Conservation (phyloP, 768 basidiomycete species). For the Amanita thiersii region DNA sequence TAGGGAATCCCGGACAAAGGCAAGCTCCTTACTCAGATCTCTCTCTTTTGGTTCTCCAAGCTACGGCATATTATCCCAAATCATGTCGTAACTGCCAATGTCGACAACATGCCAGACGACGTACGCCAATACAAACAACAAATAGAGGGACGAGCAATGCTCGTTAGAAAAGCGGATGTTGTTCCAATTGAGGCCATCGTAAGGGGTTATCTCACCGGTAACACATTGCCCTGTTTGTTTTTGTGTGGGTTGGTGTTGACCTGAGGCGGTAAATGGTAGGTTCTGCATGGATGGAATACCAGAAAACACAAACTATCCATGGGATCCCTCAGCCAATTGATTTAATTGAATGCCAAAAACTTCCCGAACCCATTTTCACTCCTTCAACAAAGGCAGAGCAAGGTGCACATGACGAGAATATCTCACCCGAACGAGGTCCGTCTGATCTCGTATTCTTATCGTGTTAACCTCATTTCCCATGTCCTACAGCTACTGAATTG, state of each 20-base stretch:
- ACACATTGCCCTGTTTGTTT: background rate
- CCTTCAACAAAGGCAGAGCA: slow-evolving; percentile 96
- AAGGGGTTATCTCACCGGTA: slow-evolving; percentile 93
- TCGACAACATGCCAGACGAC: slow-evolving; percentile 78
- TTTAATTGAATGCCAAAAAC: slow-evolving; percentile 76
- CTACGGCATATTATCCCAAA: slow-evolving; percentile 76
- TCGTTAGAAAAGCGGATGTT: slow-evolving; percentile 84
- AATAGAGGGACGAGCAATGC: slow-evolving; percentile 82
- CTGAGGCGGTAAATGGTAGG: slow-evolving; percentile 44
- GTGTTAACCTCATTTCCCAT: slow-evolving; percentile 5
- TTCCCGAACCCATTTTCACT: slow-evolving; percentile 83
- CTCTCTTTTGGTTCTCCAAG: slow-evolving; percentile 92
- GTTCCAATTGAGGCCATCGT: slow-evolving; percentile 94
- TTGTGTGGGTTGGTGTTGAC: background rate
- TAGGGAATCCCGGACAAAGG: slow-evolving; percentile 96
- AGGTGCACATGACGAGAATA: slow-evolving; percentile 94
- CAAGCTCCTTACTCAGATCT: slow-evolving; percentile 79
- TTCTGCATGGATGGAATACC: slow-evolving; percentile 94
- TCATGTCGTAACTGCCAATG: slow-evolving; percentile 74
- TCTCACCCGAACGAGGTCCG: slow-evolving; percentile 72
- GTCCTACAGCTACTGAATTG: slow-evolving; percentile 49
- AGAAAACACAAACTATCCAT: slow-evolving; percentile 80
- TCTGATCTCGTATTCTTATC: slow-evolving; percentile 2
- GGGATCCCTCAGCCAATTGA: slow-evolving; percentile 70
- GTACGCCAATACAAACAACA: slow-evolving; percentile 67